Percentiles rank a stretch among this genome's conserved stretches.
phyloP scores from a whole-genome alignment of 768 basidiomycete genomes.

The Lactifluus subvellereus region DNA sequence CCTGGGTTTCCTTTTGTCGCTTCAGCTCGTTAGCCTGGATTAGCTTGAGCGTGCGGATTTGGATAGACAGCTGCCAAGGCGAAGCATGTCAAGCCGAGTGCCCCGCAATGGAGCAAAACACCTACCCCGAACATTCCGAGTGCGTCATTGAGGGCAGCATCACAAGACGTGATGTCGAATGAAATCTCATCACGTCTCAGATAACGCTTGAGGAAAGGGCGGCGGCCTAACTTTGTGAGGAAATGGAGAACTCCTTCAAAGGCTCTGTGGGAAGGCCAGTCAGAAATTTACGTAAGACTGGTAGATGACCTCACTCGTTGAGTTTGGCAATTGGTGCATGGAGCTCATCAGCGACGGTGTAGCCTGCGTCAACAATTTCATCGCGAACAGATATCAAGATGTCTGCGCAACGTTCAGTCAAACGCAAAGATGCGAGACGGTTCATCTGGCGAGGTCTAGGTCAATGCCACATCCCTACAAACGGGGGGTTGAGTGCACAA shows the following conservation, averaged over 20 bases:
- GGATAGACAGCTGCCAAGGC: conserved; percentile 38
- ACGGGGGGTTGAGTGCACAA: background rate
- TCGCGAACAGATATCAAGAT: conserved; percentile 57
- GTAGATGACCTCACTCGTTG: conserved; percentile 39
- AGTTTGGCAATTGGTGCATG: conserved; percentile 45
- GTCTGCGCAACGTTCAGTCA: conserved; percentile 68
- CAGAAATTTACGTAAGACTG: background rate
- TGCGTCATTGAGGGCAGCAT: conserved; percentile 48
- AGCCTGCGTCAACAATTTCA: conserved; percentile 56
- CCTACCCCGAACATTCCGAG: conserved; percentile 50
- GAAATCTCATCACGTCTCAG: conserved; percentile 67
- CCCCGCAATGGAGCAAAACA: conserved; percentile 1
- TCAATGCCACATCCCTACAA: too few species aligned
- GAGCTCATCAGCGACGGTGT: conserved; percentile 44
- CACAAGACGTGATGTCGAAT: conserved; percentile 46
- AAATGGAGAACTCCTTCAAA: conserved; percentile 44
- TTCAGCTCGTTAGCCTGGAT: conserved; percentile 39
- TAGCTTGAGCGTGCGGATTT: conserved; percentile 49
- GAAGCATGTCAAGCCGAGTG: background rate
- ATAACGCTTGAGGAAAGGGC: conserved; percentile 76
- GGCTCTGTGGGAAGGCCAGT: conserved; percentile 30
- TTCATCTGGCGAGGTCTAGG: conserved; percentile 45
- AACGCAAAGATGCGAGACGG: conserved; percentile 57
- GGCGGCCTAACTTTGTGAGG: conserved; percentile 50
- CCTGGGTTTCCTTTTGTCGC: conserved; percentile 33